Evolutionary conservation across 2,329 filamentous ascomycete species (phyloP).

Genomic region (Microsporum audouinii): DNA sequence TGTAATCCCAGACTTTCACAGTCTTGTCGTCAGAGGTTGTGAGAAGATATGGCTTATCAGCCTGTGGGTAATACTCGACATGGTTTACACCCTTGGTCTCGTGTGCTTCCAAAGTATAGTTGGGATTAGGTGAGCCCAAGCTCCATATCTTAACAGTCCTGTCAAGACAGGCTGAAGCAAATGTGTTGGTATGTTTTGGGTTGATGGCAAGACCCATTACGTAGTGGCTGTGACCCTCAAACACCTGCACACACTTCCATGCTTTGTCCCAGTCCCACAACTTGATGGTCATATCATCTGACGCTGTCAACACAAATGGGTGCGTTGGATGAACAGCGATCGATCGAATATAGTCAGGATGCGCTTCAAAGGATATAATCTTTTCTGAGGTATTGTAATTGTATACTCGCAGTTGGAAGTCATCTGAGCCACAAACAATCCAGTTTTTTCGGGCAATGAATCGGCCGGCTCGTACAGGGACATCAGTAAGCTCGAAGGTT

Average conservation of each 20-base stretch:
- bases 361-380: constrained; percentile 91
- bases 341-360: constrained; percentile 95
- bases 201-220: constrained; percentile 97
- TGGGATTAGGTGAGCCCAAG: constrained; percentile 81
- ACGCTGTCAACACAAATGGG: constrained; percentile 89
- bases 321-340: constrained; percentile 93
- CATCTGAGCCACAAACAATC: constrained; percentile 91
- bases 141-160: constrained; percentile 98
- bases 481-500: constrained; percentile 97
- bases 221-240: constrained; percentile 92
- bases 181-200: constrained; percentile 88
- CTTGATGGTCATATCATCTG: constrained; percentile 97
- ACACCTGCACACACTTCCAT: constrained; percentile 96
- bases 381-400: constrained; percentile 99
- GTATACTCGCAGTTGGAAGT: constrained; percentile 82
- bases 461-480: constrained; percentile 88
- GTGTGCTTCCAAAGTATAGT: constrained; percentile 93
- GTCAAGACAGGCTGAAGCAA: constrained; percentile 90
- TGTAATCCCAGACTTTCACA: constrained; percentile 98
- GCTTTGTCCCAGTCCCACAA: constrained; percentile 98
- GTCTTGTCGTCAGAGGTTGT: constrained; percentile 95
- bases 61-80: constrained; percentile 71
- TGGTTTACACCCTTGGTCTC: constrained; percentile 97
- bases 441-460: constrained; percentile 98
- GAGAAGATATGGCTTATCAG: constrained; percentile 71